Base-by-base conservation (phyloP, 2,329 filamentous ascomycete genomes). In the Calonectria pseudoturangicola region DNA sequence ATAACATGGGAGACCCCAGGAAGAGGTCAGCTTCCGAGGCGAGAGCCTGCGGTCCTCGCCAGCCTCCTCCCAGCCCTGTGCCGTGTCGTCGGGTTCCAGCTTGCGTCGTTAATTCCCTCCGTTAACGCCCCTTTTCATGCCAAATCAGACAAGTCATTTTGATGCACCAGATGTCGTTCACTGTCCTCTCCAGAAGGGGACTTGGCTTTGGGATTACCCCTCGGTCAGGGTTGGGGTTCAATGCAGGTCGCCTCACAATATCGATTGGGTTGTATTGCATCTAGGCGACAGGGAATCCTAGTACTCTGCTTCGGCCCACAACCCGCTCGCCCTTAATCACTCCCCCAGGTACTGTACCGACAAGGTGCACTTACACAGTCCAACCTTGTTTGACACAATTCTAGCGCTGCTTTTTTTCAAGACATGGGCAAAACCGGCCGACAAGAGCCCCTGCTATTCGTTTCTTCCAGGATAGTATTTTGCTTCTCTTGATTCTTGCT, bases 201-300 rank as follows among this genome's bases (percentile, higher is more conserved):
- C 33, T 41, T 25, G 33, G 36, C 33, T 36, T 25, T 41, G 54
- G 33, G 33, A 60, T 25, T 25, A 3, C n/a, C 54, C 43, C 8
- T 47, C 18, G 21, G 33, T 41, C 54, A 25, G 27, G 54, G 33
- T 58, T 58, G 54, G 54, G 54, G 30, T 41, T 58, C 25, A 58
- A 58, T 58, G 54, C 54, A 58, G 33, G 54, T 60, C 54, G 54
- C 54, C 54, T 60, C 54, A 60, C 54, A 39, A 51, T 41, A 60
- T 60, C 39, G 33, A 60, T 60, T 60, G 54, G 54, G 54, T 60
- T 41, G 33, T 60, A 60, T 41, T 60, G 54, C 54, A 60, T 21
- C 54, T 15, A 8, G 21, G 15, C 21, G 21, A 41, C 54, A 60
- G 36, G 54, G 54, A 60, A 60, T 60, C 54, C 54, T 25, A 39